These are phyloP conservation scores for Falciphora oryzae DNA, from an alignment of 2,329 filamentous ascomycete species.

Conservation along the genomic window DNA sequence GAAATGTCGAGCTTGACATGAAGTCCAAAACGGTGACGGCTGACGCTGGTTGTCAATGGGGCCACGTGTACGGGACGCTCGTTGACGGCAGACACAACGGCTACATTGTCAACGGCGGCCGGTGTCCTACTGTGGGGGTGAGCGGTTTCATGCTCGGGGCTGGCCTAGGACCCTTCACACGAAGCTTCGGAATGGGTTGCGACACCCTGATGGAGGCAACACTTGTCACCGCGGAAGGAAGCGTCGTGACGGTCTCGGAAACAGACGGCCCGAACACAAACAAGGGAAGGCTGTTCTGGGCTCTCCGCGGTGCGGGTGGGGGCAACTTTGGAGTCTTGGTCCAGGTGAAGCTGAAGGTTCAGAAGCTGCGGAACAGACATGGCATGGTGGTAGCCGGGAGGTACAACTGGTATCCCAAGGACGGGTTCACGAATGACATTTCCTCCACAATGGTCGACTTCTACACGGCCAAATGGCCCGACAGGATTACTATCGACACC, in stretches of 20 bases:
- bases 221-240: background rate
- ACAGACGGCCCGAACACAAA: background rate
- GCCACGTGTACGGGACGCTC: background rate
- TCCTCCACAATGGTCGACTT: background rate
- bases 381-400: background rate
- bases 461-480: background rate
- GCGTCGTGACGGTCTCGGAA: background rate
- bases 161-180: background rate
- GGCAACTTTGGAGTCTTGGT: background rate
- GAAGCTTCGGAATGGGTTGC: background rate
- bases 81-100: background rate
- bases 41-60: background rate
- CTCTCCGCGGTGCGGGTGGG: background rate
- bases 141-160: background rate
- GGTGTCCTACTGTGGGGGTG: background rate
- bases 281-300: background rate
- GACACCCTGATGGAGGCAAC: background rate
- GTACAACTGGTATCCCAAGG: background rate
- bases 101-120: background rate
- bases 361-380: background rate
- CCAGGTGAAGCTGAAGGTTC: background rate
- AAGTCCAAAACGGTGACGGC: too few species aligned
- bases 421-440: background rate
- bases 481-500: background rate
- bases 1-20: too few species aligned